Conservation (phyloP, 305 asterid species). For the Euphrasia arctica region DNA sequence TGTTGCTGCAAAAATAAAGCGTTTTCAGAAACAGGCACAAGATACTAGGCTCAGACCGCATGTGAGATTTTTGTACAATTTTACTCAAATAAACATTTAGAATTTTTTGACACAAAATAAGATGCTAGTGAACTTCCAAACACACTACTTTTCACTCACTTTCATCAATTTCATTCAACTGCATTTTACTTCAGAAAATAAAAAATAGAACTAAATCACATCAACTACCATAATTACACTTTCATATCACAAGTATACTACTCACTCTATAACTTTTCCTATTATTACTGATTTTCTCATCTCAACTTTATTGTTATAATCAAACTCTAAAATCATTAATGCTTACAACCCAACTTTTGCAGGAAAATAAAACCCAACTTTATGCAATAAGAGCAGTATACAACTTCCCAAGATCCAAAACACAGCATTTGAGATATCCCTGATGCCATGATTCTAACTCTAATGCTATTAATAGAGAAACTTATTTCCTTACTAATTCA, state of each 20-base stretch:
- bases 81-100: background rate
- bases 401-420: background rate
- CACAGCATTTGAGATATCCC: background rate
- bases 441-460: background rate
- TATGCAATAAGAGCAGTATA: slow-evolving; percentile 1
- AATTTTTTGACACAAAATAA: background rate
- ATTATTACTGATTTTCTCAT: background rate
- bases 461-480: background rate
- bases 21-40: slow-evolving; percentile 1
- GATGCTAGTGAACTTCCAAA: background rate
- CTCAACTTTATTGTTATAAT: background rate
- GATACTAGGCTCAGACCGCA: background rate
- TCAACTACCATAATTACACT: background rate
- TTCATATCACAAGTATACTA: background rate
- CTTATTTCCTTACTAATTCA: no score
- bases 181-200: background rate
- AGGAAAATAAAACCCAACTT: background rate
- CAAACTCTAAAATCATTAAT: background rate
- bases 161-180: background rate
- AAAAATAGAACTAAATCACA: no score
- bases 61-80: background rate
- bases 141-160: background rate
- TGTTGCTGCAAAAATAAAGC: slow-evolving; percentile 45
- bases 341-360: slow-evolving; percentile 2
- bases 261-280: background rate